Base-by-base conservation (phyloP, 1,284 basidiomycete species). In the Waitea zeae region DNA sequence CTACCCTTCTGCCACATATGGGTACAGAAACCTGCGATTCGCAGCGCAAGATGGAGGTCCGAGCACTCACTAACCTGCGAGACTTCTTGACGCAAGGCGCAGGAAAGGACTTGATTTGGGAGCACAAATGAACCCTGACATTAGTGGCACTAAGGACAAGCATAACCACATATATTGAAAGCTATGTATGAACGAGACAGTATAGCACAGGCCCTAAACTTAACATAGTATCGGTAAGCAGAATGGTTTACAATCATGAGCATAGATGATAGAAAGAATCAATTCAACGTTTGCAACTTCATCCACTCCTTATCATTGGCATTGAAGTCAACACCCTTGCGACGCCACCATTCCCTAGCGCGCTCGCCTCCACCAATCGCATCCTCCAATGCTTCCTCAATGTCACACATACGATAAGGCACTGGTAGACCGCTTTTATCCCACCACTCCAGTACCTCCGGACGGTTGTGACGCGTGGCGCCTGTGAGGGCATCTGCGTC, bases 1-100 rank as follows among this genome's bases (percentile, higher is more conserved):
- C 86, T 41, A 80, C 78, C 12, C 62, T 93, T 11, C 65, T 93
- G 13, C 89, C 89, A 1, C 89, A 92, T 52, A 78, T 92, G 76
- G 88, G 88, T 26, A 89, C 86, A 2, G 80, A 86, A 51, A 89
- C 74, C 28, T 64, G 70, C 41, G 86, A 90, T 46, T 68, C 79
- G 3, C 82, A 86, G 50, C 69, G 70, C 44, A 70, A 71, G 54
- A 89, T 88, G 79, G 81, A 87, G 56, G 59, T 84, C 20, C 67
- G 79, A 12, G 79, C 80, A 3, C 58, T 87, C 39, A 64, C 61
- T 14, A 86, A 87, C 48, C 48, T 86, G 36, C 62, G 58, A 37
- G 74, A 81, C 44, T 86, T 67, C 53, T 52, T 86, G 38, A 61
- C 57, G 6, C 59, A 58, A 13, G 79, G 79, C 2, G 61, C 46